phyloP scores from a whole-genome alignment of 2,329 filamentous ascomycete genomes.

The Trichoderma pleuroti region DNA sequence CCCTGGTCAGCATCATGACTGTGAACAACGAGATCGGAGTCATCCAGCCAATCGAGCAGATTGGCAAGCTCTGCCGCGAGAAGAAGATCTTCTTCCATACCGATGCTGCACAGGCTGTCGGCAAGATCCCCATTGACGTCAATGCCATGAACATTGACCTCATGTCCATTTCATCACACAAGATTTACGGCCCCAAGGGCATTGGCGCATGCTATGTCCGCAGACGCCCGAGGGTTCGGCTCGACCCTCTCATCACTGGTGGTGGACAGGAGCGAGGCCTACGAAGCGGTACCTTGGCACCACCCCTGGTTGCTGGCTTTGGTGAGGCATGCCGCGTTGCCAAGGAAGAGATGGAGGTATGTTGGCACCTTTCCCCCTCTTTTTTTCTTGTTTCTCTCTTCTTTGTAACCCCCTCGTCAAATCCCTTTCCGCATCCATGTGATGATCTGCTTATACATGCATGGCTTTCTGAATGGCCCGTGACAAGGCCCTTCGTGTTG shows the following conservation, averaged over 20 bases:
- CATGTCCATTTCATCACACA: slow-evolving; percentile 98
- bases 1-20: slow-evolving; percentile 93
- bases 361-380: slow-evolving; percentile 35
- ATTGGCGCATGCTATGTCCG: slow-evolving; percentile 96
- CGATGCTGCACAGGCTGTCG: slow-evolving; percentile 94
- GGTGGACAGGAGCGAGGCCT: slow-evolving; percentile 95
- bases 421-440: slow-evolving; percentile 32
- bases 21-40: slow-evolving; percentile 99
- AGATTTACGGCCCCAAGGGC: slow-evolving; percentile 97
- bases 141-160: slow-evolving; percentile 97
- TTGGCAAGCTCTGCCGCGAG: slow-evolving; percentile 83
- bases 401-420: not conserved
- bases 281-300: slow-evolving; percentile 88
- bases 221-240: slow-evolving; percentile 83
- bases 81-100: slow-evolving; percentile 99
- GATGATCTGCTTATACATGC: slow-evolving; percentile 87
- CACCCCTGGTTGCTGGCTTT: slow-evolving; percentile 84
- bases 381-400: slow-evolving; percentile 15
- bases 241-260: slow-evolving; percentile 94
- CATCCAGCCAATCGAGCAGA: slow-evolving; percentile 93
- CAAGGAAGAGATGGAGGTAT: slow-evolving; percentile 83
- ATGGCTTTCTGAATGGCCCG: slow-evolving; percentile 81
- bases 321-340: slow-evolving; percentile 94
- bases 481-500: slow-evolving; percentile 58
- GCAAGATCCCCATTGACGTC: slow-evolving; percentile 94